These are phyloP conservation scores for Suillus sp. DNA, from an alignment of 768 basidiomycete species.

Conservation along the genomic window DNA sequence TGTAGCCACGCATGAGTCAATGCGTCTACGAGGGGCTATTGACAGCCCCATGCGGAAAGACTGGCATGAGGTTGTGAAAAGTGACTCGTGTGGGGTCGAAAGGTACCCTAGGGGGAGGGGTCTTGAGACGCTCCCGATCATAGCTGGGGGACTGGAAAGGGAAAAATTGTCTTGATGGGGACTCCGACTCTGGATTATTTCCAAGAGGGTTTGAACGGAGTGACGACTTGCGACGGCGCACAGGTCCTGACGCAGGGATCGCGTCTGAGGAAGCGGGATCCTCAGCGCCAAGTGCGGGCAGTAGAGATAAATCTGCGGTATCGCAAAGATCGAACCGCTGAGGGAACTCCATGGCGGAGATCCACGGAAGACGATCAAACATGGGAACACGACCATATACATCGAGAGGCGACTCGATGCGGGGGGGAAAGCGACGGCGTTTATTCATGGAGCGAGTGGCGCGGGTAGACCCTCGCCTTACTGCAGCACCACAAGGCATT, in stretches of 20 bases:
- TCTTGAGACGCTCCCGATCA: constrained; percentile 27
- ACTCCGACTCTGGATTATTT: constrained; percentile 26
- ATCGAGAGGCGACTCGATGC: constrained; percentile 43
- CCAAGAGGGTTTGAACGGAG: constrained; percentile 51
- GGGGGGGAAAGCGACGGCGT: constrained; percentile 45
- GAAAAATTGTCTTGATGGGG: constrained; percentile 21
- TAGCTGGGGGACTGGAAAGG: constrained; percentile 30
- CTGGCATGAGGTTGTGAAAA: constrained; percentile 66
- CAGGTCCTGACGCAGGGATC: constrained; percentile 47
- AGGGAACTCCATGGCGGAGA: constrained; percentile 54
- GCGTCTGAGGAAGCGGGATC: constrained; percentile 24
- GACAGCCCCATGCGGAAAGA: constrained; percentile 39
- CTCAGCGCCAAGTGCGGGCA: constrained; percentile 36
- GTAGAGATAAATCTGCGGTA: constrained; percentile 67
- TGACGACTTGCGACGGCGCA: constrained; percentile 59
- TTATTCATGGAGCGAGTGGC: constrained; percentile 39
- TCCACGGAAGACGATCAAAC: constrained; percentile 73
- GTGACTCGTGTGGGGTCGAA: constrained; percentile 51
- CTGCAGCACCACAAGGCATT: constrained; percentile 38
- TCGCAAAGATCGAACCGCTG: constrained; percentile 50
- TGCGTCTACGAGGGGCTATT: constrained; percentile 16
- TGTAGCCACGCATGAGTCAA: constrained; percentile 7
- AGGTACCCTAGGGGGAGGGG: constrained; percentile 37
- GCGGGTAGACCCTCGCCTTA: constrained; percentile 39
- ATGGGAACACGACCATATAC: constrained; percentile 34